Conservation (phyloP, 345 rosid species). For the Linum tenue region DNA sequence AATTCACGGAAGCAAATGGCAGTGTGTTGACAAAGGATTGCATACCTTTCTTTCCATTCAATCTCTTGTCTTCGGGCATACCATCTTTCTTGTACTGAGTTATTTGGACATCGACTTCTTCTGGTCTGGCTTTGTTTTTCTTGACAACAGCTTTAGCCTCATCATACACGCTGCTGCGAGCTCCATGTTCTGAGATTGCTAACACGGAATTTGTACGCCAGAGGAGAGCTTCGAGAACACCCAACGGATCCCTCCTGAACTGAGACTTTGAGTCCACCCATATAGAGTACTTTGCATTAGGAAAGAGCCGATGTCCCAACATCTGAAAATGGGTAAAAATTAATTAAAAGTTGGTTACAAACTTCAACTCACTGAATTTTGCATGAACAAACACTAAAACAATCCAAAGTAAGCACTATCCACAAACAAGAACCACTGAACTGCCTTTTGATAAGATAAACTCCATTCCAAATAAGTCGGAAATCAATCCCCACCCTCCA, state of each 20-base stretch:
- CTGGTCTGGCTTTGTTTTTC: conserved; percentile 87
- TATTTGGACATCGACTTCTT: conserved; percentile 78
- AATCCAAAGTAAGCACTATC: background rate
- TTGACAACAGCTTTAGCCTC: conserved; percentile 83
- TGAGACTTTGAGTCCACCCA: conserved; percentile 99
- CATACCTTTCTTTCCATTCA: conserved; percentile 73
- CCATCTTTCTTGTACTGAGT: conserved; percentile 62
- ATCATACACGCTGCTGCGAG: conserved; percentile 86
- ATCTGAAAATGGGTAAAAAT: conserved; percentile 39
- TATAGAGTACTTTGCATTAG: conserved; percentile 61
- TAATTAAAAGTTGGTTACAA: conserved; percentile 6
- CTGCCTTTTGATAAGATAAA: background rate
- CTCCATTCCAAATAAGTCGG: background rate
- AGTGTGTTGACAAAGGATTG: background rate
- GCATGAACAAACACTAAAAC: background rate
- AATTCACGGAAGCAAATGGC: background rate
- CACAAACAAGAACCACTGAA: background rate
- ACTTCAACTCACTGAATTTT: background rate
- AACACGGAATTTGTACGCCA: conserved; percentile 80
- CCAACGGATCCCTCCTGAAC: conserved; percentile 90
- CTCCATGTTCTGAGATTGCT: conserved; percentile 95
- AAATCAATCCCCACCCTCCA: background rate
- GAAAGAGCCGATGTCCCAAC: conserved; percentile 89
- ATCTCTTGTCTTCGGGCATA: conserved; percentile 65
- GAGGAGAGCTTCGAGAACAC: conserved; percentile 81